Evolutionary conservation across 2,329 filamentous ascomycete species (phyloP), one percentile per base, ranked within the genome.

Genomic region (Penicillium sp.): DNA sequence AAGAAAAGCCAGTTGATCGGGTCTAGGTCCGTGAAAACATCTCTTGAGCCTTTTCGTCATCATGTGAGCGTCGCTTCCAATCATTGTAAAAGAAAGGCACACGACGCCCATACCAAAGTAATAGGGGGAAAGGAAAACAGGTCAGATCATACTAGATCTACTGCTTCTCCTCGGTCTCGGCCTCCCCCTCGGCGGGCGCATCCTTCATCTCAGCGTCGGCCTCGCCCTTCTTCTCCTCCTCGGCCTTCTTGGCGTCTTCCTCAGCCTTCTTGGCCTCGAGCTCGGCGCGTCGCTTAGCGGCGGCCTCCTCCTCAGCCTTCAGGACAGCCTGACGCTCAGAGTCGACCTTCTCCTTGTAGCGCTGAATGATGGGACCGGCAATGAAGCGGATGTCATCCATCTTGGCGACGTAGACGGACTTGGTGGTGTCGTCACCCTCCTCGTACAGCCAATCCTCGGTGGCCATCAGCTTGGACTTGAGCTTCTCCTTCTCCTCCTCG

Each of bases 401-500:
- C 85, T 97, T 99, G 78, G 90, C 85, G 59, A 95, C 80, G 79
- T 99, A 99, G 69, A 94, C 85, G 52, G 89, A 92, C 83, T 97
- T 97, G 69, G 89, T 89, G 64, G 92, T 86, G 74, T 99, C 94
- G 61, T 97, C 92, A 57, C 94, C 94, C 53, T 97, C 94, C 52
- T 97, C 93, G 76, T 97, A 97, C 58, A 99, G 83, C 94, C 94
- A 99, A 73, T 99, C 92, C 93, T 97, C 92, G 64, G 83, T 86
- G 55, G 86, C 79, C 69, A 90, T 89, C 59, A 97, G 87, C 83
- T 94, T 96, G 51, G 85, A 82, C 73, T 86, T 88, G 64, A 97
- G 82, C 78, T 89, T 91, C 42, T 86, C 79, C 84, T 97, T 97
- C 85, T 97, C 93, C 46, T 95, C 90, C 5, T 97, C 92, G 68